These are phyloP conservation scores for Aspergillus latus DNA, from an alignment of 2,329 filamentous ascomycete genomes.

Conservation along the genomic window DNA sequence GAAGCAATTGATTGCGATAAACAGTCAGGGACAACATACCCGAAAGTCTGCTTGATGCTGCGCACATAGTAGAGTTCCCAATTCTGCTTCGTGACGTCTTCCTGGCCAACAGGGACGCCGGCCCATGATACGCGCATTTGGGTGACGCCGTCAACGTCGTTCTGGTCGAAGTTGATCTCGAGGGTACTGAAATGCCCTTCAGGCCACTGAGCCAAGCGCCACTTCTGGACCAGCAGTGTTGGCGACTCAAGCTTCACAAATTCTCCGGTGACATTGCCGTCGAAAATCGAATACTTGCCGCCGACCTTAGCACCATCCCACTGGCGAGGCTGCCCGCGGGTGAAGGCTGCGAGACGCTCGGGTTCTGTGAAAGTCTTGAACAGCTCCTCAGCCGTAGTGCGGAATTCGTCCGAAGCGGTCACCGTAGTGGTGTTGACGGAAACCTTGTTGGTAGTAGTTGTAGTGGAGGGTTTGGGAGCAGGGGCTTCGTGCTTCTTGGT, in stretches of 20 bases:
- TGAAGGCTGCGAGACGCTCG: slow-evolving; percentile 86
- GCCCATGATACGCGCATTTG: slow-evolving; percentile 94
- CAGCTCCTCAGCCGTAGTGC: slow-evolving; percentile 85
- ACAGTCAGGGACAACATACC: slow-evolving; percentile 55
- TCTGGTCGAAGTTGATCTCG: slow-evolving; percentile 94
- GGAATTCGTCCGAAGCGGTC: slow-evolving; percentile 89
- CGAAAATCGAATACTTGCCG: slow-evolving; percentile 91
- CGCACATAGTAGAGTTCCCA: slow-evolving; percentile 95
- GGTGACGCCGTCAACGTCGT: slow-evolving; percentile 89
- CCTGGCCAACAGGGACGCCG: slow-evolving; percentile 89
- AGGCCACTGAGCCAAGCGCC: slow-evolving; percentile 93
- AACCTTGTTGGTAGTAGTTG: slow-evolving; percentile 50
- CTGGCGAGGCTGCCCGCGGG: slow-evolving; percentile 76
- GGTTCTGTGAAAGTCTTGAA: slow-evolving; percentile 94
- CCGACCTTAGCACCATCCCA: slow-evolving; percentile 89
- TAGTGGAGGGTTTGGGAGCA: slow-evolving; percentile 45
- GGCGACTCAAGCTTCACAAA: slow-evolving; percentile 77
- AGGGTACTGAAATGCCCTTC: slow-evolving; percentile 83
- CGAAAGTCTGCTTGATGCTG: slow-evolving; percentile 85
- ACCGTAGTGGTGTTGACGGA: slow-evolving; percentile 84
- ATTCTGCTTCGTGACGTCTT: slow-evolving; percentile 93
- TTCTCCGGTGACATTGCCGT: slow-evolving; percentile 88
- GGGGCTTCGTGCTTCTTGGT: slow-evolving; percentile 46
- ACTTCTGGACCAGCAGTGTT: slow-evolving; percentile 89
- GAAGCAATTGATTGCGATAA: slow-evolving; percentile 15